Evolutionary conservation across 805 yeast species (phyloP), one percentile per base, ranked within the genome.

Genomic region (Pichia deserticola): DNA sequence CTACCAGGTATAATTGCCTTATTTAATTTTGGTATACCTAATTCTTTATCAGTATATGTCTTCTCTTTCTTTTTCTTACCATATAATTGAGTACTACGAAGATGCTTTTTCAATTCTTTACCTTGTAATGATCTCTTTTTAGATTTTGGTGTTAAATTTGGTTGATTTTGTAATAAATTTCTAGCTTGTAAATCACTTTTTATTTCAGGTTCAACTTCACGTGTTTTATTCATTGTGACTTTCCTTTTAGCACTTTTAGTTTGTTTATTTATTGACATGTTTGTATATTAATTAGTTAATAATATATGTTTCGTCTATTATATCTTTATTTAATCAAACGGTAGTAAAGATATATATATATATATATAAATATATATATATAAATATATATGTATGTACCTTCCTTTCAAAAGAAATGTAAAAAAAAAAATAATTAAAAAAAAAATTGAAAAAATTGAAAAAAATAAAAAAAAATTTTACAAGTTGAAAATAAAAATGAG

Each of bases 1-100:
- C 72, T 83, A 37, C 98, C 98, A 0, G 98, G 97, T 43, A 81
- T 77, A 35, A 90, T 76, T 4, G 97, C 88, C 56, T 78, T 84
- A 65, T 92, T 92, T 60, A 92, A 74, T 29, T 76, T 73, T 32
- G 97, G 97, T 36, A 90, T 71, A 41, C 84, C 81, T 38, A 90
- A 71, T 58, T 89, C 95, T 52, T 81, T 84, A 57, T 90, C 97
- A 10, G 81, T 73, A 60, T 82, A 87, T 51, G 71, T 79, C 54
- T 73, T 73, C 34, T 78, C 75, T 51, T 71, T 67, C 58, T 76
- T 76, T 57, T 78, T 77, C 43, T 79, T 76, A 32, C 95, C 95
- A 60, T 86, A 86, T 44, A 86, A 70, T 61, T 86, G 74, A 40
- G 80, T 74, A 52, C 72, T 72, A 38, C 81, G 77, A 57, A 84